A percentile compares a stretch with the other conserved stretches of the same genome.
Evolutionary conservation across 345 rosid genomes (phyloP).

Genomic region (Balakata baccata): DNA sequence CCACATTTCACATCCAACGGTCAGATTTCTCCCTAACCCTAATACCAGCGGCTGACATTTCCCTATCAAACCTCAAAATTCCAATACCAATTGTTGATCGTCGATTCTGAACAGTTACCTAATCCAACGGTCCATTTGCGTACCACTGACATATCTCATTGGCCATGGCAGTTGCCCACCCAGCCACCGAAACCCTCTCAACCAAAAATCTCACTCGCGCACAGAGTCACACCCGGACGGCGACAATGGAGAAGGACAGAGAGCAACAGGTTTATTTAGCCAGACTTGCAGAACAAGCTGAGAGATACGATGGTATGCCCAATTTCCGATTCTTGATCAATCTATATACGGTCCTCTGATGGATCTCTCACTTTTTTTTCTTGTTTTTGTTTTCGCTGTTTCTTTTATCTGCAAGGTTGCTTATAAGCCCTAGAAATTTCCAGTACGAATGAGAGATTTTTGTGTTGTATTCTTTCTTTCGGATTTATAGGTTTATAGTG

Average conservation of each 20-base stretch:
- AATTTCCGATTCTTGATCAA: not conserved
- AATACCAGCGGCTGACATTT: slow-evolving; percentile 19
- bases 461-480: not conserved
- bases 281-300: slow-evolving; percentile 89
- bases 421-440: not conserved
- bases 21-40: not conserved
- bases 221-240: not conserved
- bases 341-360: not conserved
- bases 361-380: not conserved
- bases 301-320: slow-evolving; percentile 78
- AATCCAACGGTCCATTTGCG: slow-evolving; percentile 38
- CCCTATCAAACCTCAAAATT: slow-evolving; percentile 11
- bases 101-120: slow-evolving; percentile 14
- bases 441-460: not conserved
- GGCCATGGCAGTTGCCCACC: slow-evolving; percentile 10
- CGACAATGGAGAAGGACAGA: slow-evolving; percentile 76
- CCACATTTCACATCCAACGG: slow-evolving; percentile 2
- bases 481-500: not conserved
- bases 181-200: not conserved
- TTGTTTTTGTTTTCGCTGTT: not conserved
- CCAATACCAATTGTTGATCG: slow-evolving; percentile 21
- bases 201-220: not conserved
- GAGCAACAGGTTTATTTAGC: slow-evolving; percentile 82
- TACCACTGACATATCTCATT: slow-evolving; percentile 11
- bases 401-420: not conserved